Percentiles rank a stretch among this genome's conserved stretches.
These are phyloP conservation scores for Marasmius tenuissimus DNA, from an alignment of 1,284 basidiomycete genomes.

Conservation along the genomic window DNA sequence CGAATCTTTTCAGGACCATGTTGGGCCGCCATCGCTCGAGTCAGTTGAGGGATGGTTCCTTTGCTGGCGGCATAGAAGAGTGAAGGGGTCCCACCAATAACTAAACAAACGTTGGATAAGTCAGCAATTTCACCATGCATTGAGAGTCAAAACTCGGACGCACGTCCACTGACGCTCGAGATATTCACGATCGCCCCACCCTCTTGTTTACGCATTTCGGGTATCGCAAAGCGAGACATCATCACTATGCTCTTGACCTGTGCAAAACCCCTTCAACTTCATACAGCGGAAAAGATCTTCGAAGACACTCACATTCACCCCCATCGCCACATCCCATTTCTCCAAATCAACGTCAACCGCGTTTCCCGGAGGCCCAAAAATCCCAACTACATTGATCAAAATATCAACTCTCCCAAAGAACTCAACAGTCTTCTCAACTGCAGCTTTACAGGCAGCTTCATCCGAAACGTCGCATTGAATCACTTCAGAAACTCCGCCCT, in stretches of 20 bases:
- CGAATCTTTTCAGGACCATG: conserved; percentile 8
- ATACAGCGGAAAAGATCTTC: not conserved
- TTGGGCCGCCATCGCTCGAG: conserved; percentile 8
- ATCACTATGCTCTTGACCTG: conserved; percentile 20
- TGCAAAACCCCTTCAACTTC: not conserved
- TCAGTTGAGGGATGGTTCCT: conserved; percentile 5
- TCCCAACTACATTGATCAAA: conserved; percentile 6
- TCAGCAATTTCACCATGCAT: not conserved
- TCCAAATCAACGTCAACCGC: conserved; percentile 15
- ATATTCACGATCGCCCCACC: conserved; percentile 19
- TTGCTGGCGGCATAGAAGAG: conserved; percentile 7
- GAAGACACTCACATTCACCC: conserved; percentile 11
- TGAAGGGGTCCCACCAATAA: conserved; percentile 6
- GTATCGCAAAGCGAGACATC: conserved; percentile 18
- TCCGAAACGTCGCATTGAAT: conserved; percentile 9
- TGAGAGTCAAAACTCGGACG: not conserved
- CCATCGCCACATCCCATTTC: conserved; percentile 17
- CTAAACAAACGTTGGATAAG: not conserved
- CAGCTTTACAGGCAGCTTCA: conserved; percentile 8
- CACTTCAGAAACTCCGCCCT: conserved; percentile 7
- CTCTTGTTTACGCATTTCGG: conserved; percentile 16
- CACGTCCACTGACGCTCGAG: conserved; percentile 7
- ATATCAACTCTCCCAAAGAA: conserved; percentile 11
- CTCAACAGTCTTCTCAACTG: conserved; percentile 7
- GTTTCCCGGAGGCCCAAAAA: conserved; percentile 6